Conservation (phyloP, 129 eudicot species). For the Scalesia atractyloides region DNA sequence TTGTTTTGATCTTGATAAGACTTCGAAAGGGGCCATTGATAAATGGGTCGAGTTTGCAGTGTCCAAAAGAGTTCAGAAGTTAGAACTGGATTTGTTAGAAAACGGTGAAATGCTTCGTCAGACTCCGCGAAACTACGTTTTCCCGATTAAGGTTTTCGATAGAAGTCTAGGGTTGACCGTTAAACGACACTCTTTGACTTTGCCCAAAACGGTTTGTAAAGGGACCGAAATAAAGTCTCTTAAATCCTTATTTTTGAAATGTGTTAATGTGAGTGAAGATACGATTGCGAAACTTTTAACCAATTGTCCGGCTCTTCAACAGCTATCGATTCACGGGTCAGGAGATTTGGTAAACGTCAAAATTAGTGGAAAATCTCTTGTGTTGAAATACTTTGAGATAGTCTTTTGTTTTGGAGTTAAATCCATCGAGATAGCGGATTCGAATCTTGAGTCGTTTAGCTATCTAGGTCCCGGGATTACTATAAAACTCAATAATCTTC, state of each 20-base stretch:
- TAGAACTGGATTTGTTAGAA: slow-evolving; percentile 59
- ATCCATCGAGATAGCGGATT: slow-evolving; percentile 40
- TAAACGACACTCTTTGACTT: slow-evolving; percentile 18
- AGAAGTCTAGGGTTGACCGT: slow-evolving; percentile 19
- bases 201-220: slow-evolving; percentile 20
- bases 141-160: slow-evolving; percentile 41
- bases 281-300: slow-evolving; percentile 34
- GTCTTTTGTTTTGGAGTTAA: slow-evolving; percentile 46
- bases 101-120: slow-evolving; percentile 51
- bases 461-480: slow-evolving; percentile 51
- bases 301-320: slow-evolving; percentile 42
- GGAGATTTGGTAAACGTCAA: slow-evolving; percentile 47
- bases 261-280: slow-evolving; percentile 59
- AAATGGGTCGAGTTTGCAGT: slow-evolving; percentile 64
- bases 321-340: slow-evolving; percentile 43
- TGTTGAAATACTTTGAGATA: slow-evolving; percentile 51
- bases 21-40: slow-evolving; percentile 40
- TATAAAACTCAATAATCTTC: slow-evolving; percentile 45
- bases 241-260: slow-evolving; percentile 43
- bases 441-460: slow-evolving; percentile 48
- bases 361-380: slow-evolving; percentile 41
- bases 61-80: slow-evolving; percentile 43
- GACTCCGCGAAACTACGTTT: slow-evolving; percentile 39
- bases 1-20: slow-evolving; percentile 50
- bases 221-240: slow-evolving; percentile 36